Percentiles rank a stretch among this genome's conserved stretches.
Evolutionary conservation across 176 grass and related monocot species (phyloP).

Genomic region (Hyparrhenia diplandra): DNA sequence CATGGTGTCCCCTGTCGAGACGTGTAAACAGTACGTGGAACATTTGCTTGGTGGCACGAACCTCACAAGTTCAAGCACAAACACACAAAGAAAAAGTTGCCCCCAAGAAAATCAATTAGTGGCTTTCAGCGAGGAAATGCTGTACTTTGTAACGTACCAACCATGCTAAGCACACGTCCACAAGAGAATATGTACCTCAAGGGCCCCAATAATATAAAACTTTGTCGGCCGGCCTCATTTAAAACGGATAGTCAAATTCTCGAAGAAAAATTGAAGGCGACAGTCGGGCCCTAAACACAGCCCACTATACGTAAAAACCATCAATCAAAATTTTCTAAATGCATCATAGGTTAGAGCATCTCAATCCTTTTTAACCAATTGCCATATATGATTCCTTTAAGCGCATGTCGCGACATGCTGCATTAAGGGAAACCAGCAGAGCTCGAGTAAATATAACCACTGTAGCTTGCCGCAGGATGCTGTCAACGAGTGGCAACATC

Average conservation of each 20-base stretch:
- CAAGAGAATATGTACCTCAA: neutral
- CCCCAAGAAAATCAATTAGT: neutral
- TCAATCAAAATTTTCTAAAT: neutral
- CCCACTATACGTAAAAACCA: neutral
- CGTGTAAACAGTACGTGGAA: neutral
- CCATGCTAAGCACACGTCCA: neutral
- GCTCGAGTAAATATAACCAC: too few relatives aligned
- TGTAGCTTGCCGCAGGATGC: too few relatives aligned
- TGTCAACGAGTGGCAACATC: too few relatives aligned
- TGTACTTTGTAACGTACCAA: neutral
- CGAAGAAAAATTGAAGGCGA: too few relatives aligned
- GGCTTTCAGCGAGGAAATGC: neutral
- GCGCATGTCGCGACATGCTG: too few relatives aligned
- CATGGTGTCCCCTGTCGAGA: slow-evolving; percentile 3
- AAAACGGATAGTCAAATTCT: neutral
- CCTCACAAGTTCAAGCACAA: neutral
- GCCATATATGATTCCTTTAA: too few relatives aligned
- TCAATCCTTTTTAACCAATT: neutral
- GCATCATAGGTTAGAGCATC: neutral
- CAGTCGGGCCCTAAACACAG: neutral
- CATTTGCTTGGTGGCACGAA: neutral
- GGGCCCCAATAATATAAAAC: neutral
- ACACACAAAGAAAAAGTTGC: neutral
- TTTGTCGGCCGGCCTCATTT: neutral
- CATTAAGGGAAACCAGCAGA: too few relatives aligned